Evolutionary conservation across 345 rosid species (phyloP), one percentile per base, ranked within the genome.

Genomic region (Trapa incisa): DNA sequence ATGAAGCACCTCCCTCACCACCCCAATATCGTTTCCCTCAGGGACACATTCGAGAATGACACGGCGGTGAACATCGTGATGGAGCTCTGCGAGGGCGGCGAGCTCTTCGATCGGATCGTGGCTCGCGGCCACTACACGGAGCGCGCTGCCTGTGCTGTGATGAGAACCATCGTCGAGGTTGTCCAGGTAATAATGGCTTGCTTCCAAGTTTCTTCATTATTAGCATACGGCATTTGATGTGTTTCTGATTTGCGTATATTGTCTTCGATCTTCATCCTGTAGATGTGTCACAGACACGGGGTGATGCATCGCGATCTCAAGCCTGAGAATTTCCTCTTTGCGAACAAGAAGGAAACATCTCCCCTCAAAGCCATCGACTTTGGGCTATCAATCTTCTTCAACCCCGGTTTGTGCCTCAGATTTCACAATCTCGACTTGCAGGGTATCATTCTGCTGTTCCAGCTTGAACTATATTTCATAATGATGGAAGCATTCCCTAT

Each of bases 61-160:
- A 76, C 58, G 73, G 87, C 88, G 5, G 97, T 91, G 50, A 92
- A 91, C 71, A 88, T 91, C 67, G 96, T 91, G 67, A 91, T 91
- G 97, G 97, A 86, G 77, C 69, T 91, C 68, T 91, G 97, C 64
- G 97, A 91, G 74, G 97, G 96, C 41, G 97, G 97, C 8, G 96
- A 90, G 75, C 80, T 91, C 64, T 91, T 91, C 68, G 97, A 91
- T 76, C 84, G 96, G 79, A 90, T 90, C 72, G 92, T 90, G 13
- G 95, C 97, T 0, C 76, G 91, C 68, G 97, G 97, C 0, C 97
- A 91, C 79, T 88, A 91, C 84, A 83, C 97, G 12, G 97, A 88
- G 80, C 76, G 96, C 37, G 96, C 92, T 32, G 97, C 97, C 66
- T 87, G 96, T 35, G 85, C 76, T 0, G 89, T 91, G 65, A 84